Evolutionary conservation across 495 filamentous ascomycete genomes (phyloP), one percentile per base, ranked within the genome.

Genomic region (Neurospora sp.): DNA sequence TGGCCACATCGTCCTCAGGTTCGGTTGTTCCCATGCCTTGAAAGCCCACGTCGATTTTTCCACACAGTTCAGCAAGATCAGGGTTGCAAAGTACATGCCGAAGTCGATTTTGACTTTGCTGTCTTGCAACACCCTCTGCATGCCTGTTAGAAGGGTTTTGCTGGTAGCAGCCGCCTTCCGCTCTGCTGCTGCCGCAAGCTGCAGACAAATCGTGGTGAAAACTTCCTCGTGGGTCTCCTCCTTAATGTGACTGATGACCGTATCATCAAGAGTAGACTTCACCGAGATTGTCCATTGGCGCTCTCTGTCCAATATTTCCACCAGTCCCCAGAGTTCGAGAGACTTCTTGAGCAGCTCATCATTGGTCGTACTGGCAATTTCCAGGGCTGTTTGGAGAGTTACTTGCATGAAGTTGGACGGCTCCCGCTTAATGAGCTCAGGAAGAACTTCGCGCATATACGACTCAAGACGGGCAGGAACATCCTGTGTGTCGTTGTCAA

Each of bases 1-100:
- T 2, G 93, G 92, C 92, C 92, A 96, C 73, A 79, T 79, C 74
- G 86, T 76, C 69, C 86, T 78, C 69, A 87, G 79, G 68, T 85
- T 80, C 31, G 89, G 85, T 74, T 90, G 87, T 59, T 91, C 89
- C 90, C 90, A 93, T 0, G 86, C 89, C 41, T 89, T 90, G 83
- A 92, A 94, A 0, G 92, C 86, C 90, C 92, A 94, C 70, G 89
- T 91, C n/a, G 91, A 91, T 78, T 93, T 91, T 81, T 96, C 93
- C 11, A 94, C 87, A 72, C 91, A 93, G 79, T 91, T 92, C 44
- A 96, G 83, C 20, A 95, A 85, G 42, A 96, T 87, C 71, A 95
- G 81, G 14, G 90, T 88, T 5, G 90, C 88, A 18, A 95, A 83
- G 80, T 92, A 94, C 61, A 91, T 93, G 76, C 90, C 89, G 73